Evolutionary conservation across 352 stramenopile species (phyloP).

Genomic region (Blastocystis sp.): DNA sequence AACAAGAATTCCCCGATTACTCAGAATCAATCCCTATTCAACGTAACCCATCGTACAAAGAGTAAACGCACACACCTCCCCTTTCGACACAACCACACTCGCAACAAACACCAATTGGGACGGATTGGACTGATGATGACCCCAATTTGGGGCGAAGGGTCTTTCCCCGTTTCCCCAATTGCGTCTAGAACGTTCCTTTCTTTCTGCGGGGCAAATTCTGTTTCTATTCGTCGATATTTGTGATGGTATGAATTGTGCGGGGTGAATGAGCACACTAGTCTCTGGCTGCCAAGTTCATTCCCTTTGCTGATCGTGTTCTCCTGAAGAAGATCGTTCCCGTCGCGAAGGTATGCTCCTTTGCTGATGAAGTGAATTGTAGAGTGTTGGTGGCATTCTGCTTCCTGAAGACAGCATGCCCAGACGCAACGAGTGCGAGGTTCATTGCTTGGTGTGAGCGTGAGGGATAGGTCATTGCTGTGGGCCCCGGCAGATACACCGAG

Average conservation of each 20-base stretch:
- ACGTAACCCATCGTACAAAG: no score
- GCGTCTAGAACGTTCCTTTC: neutral
- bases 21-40: no score
- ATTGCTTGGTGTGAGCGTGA: neutral
- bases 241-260: neutral
- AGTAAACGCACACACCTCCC: no score
- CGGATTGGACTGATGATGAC: no score
- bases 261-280: slow-evolving; percentile 32
- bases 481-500: slow-evolving; percentile 57
- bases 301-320: slow-evolving; percentile 71
- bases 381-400: slow-evolving; percentile 71
- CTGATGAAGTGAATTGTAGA: slow-evolving; percentile 58
- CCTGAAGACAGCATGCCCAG: slow-evolving; percentile 66
- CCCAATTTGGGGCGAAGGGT: no score
- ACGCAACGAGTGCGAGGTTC: slow-evolving; percentile 68
- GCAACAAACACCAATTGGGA: no score
- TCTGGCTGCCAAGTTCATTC: slow-evolving; percentile 70
- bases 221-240: neutral
- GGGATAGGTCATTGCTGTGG: slow-evolving; percentile 70
- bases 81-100: no score
- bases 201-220: neutral
- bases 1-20: no score
- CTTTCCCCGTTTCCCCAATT: neutral
- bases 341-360: slow-evolving; percentile 65
- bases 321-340: slow-evolving; percentile 70